A percentile compares a stretch with the other conserved stretches of the same genome.
Evolutionary conservation across 2,329 filamentous ascomycete species (phyloP).

Genomic region (Calycina marina): DNA sequence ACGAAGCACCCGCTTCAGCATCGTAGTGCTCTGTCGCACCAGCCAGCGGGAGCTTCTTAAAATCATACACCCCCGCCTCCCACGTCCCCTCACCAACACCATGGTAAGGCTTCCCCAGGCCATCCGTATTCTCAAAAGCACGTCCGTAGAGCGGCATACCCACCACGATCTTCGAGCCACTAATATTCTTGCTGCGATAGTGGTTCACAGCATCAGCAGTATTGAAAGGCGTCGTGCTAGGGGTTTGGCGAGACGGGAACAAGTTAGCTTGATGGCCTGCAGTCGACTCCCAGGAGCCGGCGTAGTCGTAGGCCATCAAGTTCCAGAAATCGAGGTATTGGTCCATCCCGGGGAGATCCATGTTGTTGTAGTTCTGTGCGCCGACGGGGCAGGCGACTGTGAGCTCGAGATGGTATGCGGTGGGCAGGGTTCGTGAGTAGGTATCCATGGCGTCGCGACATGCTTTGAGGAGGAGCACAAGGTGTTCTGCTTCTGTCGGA

Average conservation of each 20-base stretch:
- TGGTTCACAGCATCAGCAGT: slow-evolving; percentile 54
- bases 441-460: slow-evolving; percentile 42
- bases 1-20: slow-evolving; percentile 50
- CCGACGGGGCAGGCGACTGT: slow-evolving; percentile 52
- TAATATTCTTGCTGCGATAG: slow-evolving; percentile 53
- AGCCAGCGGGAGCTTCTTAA: slow-evolving; percentile 63
- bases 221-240: slow-evolving; percentile 62
- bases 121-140: slow-evolving; percentile 66
- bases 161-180: slow-evolving; percentile 60
- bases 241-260: slow-evolving; percentile 40
- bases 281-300: slow-evolving; percentile 62
- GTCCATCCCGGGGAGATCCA: slow-evolving; percentile 52
- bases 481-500: slow-evolving; percentile 37
- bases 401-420: slow-evolving; percentile 40
- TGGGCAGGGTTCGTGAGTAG: slow-evolving; percentile 32
- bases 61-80: slow-evolving; percentile 80
- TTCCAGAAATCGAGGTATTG: slow-evolving; percentile 59
- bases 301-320: slow-evolving; percentile 80
- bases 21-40: slow-evolving; percentile 54
- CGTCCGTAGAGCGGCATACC: slow-evolving; percentile 91
- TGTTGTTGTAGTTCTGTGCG: slow-evolving; percentile 43
- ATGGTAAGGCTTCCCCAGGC: slow-evolving; percentile 51
- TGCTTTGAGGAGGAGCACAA: slow-evolving; percentile 41
- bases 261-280: slow-evolving; percentile 76
- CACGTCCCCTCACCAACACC: slow-evolving; percentile 69